Conservation (phyloP, 106 monocot species). For the Acorus calamus region DNA sequence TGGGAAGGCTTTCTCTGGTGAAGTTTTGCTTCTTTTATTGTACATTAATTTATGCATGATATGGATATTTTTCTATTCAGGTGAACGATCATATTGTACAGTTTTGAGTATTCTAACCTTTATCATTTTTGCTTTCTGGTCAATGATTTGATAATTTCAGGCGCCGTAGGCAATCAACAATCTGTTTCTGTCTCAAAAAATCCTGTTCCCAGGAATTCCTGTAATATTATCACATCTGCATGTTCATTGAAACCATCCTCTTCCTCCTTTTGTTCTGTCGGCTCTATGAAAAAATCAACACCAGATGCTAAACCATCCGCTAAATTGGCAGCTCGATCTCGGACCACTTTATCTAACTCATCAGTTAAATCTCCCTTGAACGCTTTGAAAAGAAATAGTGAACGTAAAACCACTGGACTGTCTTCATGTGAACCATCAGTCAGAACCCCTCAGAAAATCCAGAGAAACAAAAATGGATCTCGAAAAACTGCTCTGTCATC, state of each 20-base stretch:
- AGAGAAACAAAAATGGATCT: background rate
- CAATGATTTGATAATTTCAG: slow-evolving; percentile 4
- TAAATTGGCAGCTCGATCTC: background rate
- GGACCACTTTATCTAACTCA: background rate
- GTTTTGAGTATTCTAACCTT: no score
- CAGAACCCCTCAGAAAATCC: slow-evolving; percentile 8
- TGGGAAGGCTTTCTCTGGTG: no score
- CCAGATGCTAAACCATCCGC: slow-evolving; percentile 1
- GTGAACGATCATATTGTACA: no score
- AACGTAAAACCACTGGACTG: slow-evolving; percentile 3
- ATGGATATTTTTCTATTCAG: no score
- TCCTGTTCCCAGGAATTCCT: background rate
- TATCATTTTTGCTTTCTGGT: no score
- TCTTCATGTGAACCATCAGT: slow-evolving; percentile 1
- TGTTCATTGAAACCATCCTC: slow-evolving; percentile 6
- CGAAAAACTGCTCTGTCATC: background rate
- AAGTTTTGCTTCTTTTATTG: no score
- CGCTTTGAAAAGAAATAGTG: slow-evolving; percentile 7
- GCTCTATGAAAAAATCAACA: background rate
- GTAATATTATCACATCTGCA: background rate
- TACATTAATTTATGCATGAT: no score
- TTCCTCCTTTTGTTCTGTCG: background rate
- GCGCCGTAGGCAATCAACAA: slow-evolving; percentile 12
- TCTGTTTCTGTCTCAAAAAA: slow-evolving; percentile 9
- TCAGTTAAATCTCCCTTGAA: slow-evolving; percentile 6